phyloP scores from a whole-genome alignment of 2,329 filamentous ascomycete species.

The Rasamsonia emersonii region DNA sequence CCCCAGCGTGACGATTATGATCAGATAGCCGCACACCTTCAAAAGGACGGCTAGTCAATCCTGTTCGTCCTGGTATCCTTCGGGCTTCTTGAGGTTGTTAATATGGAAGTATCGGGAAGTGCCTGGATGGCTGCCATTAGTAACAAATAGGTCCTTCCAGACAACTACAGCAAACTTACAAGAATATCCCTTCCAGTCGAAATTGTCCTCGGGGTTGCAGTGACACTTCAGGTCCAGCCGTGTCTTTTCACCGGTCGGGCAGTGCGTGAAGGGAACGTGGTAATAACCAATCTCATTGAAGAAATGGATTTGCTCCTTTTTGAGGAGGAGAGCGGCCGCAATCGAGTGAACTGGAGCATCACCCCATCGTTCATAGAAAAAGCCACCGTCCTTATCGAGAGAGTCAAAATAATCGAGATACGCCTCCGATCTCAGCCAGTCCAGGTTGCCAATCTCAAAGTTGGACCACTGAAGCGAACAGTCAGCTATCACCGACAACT shows the following conservation, averaged over 20 bases:
- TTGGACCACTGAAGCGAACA: constrained; percentile 74
- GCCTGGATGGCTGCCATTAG: constrained; percentile 42
- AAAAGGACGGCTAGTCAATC: constrained; percentile 30
- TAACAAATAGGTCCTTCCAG: neutral
- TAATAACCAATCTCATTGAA: constrained; percentile 99
- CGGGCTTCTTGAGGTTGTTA: constrained; percentile 72
- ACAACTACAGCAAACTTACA: constrained; percentile 53
- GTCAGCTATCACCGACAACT: constrained; percentile 10
- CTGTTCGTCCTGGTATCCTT: constrained; percentile 69
- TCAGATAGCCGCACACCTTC: constrained; percentile 12
- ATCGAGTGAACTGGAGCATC: constrained; percentile 99
- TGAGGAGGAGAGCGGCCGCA: constrained; percentile 74
- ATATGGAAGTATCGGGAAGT: constrained; percentile 79
- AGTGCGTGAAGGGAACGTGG: constrained; percentile 96
- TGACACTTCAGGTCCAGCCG: constrained; percentile 81
- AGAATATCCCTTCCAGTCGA: constrained; percentile 98
- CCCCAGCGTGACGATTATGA: constrained; percentile 12
- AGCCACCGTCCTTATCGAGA: constrained; percentile 84
- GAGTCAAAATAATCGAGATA: constrained; percentile 88
- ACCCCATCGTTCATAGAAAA: constrained; percentile 98
- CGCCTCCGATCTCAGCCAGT: constrained; percentile 82
- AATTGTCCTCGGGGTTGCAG: constrained; percentile 94
- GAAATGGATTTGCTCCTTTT: constrained; percentile 93
- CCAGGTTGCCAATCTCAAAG: constrained; percentile 89
- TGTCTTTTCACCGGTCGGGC: constrained; percentile 80